These are phyloP conservation scores for Prototheca stagnorum DNA, from an alignment of 163 green algal species.

Conservation along the genomic window DNA sequence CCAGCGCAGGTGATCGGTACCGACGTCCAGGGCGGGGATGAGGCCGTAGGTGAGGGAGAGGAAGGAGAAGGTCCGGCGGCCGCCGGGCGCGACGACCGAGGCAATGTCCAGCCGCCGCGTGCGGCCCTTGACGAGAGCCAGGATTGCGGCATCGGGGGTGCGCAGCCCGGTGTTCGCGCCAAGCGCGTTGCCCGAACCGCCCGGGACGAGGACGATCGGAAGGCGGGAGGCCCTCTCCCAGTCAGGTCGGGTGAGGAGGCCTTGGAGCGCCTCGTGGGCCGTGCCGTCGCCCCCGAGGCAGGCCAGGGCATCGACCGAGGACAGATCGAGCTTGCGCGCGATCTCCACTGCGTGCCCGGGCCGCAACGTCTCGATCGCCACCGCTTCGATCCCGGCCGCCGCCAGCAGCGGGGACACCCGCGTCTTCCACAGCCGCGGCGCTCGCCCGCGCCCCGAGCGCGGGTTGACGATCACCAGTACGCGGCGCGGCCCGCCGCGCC, in stretches of 20 bases:
- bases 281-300: slow-evolving; percentile 39
- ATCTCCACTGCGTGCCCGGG: slow-evolving; percentile 23
- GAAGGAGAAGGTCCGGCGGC: slow-evolving; percentile 25
- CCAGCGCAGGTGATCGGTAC: slow-evolving; percentile 40
- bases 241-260: slow-evolving; percentile 37
- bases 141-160: slow-evolving; percentile 27
- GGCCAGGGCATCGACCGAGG: not conserved
- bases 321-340: not conserved
- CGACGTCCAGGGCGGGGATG: slow-evolving; percentile 28
- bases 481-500: no score
- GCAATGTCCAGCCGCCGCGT: slow-evolving; percentile 21
- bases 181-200: slow-evolving; percentile 53
- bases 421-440: slow-evolving; percentile 8
- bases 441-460: slow-evolving; percentile 21
- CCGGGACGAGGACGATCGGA: slow-evolving; percentile 36
- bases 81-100: slow-evolving; percentile 19
- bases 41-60: slow-evolving; percentile 33
- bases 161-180: slow-evolving; percentile 40
- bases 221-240: slow-evolving; percentile 28
- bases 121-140: slow-evolving; percentile 27
- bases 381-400: slow-evolving; percentile 21
- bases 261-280: slow-evolving; percentile 47
- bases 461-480: slow-evolving; percentile 33
- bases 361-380: slow-evolving; percentile 14
- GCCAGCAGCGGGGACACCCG: slow-evolving; percentile 26